phyloP scores from a whole-genome alignment of 129 eudicot species.

The Apium graveolens region DNA sequence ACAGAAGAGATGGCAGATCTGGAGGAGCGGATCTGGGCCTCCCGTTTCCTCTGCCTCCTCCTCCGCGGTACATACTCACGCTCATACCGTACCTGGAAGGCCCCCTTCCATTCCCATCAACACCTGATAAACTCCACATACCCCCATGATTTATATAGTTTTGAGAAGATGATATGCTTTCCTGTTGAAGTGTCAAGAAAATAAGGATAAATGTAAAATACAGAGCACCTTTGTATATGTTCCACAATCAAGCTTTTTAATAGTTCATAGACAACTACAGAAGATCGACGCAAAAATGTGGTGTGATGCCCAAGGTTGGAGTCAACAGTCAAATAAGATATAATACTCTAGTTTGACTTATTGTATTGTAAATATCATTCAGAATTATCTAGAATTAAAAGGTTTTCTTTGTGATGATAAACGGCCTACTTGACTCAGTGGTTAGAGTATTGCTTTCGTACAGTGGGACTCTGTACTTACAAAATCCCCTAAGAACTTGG shows the following conservation, averaged over 20 bases:
- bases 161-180: constrained; percentile 51
- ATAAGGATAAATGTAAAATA: neutral
- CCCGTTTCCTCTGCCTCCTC: constrained; percentile 53
- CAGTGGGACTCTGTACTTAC: too few species aligned
- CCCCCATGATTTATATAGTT: constrained; percentile 67
- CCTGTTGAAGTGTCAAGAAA: constrained; percentile 35
- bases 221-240: neutral
- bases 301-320: constrained; percentile 1
- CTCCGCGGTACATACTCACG: constrained; percentile 63
- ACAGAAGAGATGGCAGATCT: constrained; percentile 70
- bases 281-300: neutral
- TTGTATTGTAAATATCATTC: neutral
- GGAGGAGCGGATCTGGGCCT: constrained; percentile 78
- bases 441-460: too few species aligned
- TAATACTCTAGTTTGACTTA: neutral
- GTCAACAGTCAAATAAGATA: neutral
- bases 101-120: constrained; percentile 32
- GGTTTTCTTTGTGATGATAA: too few species aligned
- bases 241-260: neutral
- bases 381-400: neutral
- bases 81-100: constrained; percentile 64
- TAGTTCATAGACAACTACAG: neutral
- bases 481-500: neutral
- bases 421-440: too few species aligned
- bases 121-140: constrained; percentile 58